Percentiles rank a stretch among this genome's conserved stretches.
Evolutionary conservation across 2,329 filamentous ascomycete genomes (phyloP).

Genomic region (Plenodomus biglobosus): DNA sequence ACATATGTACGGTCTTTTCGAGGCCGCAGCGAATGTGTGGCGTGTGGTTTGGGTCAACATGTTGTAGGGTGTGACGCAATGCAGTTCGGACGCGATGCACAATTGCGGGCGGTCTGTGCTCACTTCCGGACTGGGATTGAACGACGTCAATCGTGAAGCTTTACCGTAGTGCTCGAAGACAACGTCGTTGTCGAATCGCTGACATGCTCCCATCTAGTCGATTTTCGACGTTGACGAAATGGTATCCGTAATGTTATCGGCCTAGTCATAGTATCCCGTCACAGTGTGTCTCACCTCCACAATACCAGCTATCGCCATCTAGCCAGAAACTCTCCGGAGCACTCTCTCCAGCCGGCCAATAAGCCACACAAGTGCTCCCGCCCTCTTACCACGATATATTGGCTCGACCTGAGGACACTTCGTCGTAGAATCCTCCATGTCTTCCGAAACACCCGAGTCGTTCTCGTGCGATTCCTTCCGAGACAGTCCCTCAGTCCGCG

Average conservation of each 20-base stretch:
- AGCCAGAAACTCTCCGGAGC: constrained; percentile 1
- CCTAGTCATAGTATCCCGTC: background rate
- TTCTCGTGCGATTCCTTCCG: background rate
- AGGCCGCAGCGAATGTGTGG: constrained; percentile 20
- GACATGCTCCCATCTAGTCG: background rate
- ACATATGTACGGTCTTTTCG: constrained; percentile 34
- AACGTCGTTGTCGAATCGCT: constrained; percentile 3
- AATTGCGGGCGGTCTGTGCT: constrained; percentile 30
- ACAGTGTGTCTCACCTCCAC: background rate
- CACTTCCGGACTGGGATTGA: constrained; percentile 20
- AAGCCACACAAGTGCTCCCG: constrained; percentile 10
- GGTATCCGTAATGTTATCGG: background rate
- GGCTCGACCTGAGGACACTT: background rate
- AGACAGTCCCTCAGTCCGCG: background rate
- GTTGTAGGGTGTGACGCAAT: constrained; percentile 23
- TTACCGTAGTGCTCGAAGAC: constrained; percentile 1
- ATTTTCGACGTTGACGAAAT: background rate
- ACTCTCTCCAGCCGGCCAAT: constrained; percentile 7
- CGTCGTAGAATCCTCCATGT: too few relatives aligned
- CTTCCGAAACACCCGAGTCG: too few relatives aligned
- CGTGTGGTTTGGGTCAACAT: constrained; percentile 33
- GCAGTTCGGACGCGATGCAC: constrained; percentile 16
- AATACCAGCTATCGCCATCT: background rate
- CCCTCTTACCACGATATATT: constrained; percentile 6
- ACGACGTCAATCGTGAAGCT: constrained; percentile 1